Evolutionary conservation across 352 stramenopile genomes (phyloP), one percentile per base, ranked within the genome.

Genomic region (Phytophthora agathidicida): DNA sequence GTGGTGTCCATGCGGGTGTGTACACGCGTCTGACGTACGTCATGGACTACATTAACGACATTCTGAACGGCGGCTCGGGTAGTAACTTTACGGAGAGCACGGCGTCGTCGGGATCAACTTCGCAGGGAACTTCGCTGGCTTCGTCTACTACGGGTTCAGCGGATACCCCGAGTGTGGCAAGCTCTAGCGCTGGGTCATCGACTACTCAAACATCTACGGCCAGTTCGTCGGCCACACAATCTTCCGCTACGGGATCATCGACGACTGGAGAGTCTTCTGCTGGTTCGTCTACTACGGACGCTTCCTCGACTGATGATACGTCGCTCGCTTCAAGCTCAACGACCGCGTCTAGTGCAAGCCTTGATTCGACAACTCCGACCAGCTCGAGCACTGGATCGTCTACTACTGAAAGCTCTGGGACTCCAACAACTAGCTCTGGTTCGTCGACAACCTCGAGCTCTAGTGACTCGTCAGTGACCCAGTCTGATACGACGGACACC

Each of bases 1-100:
- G 79, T 37, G 79, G 76, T 23, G 67, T 71, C 28, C 60, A 70
- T 7, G 62, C 76, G 2, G 79, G 77, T 32, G 75, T 89, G 6
- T 89, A 87, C 69, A 58, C 65, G 20, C 76, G 79, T 39, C 49
- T 86, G n/a, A 60, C 77, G 14, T 73, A 47, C 39, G 65, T 86
- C 16, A 60, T 80, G 22, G 73, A 79, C 47, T 88, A 71, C 19
- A 77, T 88, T 41, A 71, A 63, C 37, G 48, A 54, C 19, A 46
- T 71, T 59, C 24, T 71, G 41, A 57, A 56, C 24, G 60, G 48
- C 11, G 57, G 49, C 7, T 60, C 20, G 23, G 51, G 60, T 16
- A 60, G 44, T 11, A 60, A 60, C 37, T 61, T 66, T 20, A 59
- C 63, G 7, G 30, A 56, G 7, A 60, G 30, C n/a, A 46, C 57